Evolutionary conservation across 805 yeast genomes (phyloP).

Genomic region (Ogataea ganodermae): DNA sequence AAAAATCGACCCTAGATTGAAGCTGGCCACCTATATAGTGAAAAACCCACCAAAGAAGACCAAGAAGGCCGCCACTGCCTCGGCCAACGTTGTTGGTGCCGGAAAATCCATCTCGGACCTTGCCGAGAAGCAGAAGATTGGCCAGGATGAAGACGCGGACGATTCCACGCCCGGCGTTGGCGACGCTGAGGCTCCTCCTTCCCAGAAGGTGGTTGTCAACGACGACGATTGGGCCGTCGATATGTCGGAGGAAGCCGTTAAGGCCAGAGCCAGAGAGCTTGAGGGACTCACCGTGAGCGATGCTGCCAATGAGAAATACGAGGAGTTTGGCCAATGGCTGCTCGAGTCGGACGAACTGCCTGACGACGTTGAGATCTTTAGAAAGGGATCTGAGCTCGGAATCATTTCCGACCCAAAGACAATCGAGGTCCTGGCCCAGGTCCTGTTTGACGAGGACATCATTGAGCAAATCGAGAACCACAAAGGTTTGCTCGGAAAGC

Average conservation of each 20-base stretch:
- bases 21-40: conserved; percentile 79
- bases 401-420: conserved; percentile 73
- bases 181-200: conserved; percentile 56
- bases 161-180: conserved; percentile 41
- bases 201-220: conserved; percentile 65
- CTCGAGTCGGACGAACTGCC: conserved; percentile 59
- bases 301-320: conserved; percentile 53
- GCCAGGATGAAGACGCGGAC: conserved; percentile 36
- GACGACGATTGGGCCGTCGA: conserved; percentile 98
- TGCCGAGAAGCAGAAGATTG: conserved; percentile 53
- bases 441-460: conserved; percentile 77
- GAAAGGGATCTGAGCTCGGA: conserved; percentile 79
- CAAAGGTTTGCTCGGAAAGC: conserved; percentile 78
- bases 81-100: conserved; percentile 87
- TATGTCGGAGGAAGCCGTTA: conserved; percentile 93
- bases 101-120: conserved; percentile 79
- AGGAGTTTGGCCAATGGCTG: conserved; percentile 90
- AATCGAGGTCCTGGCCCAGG: conserved; percentile 90
- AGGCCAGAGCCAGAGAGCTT: conserved; percentile 84
- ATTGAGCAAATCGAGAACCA: conserved; percentile 73
- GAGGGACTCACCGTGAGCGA: conserved; percentile 56
- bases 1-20: conserved; percentile 80
- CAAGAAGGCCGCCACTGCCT: conserved; percentile 82
- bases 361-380: conserved; percentile 87
- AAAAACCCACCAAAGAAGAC: conserved; percentile 87